A percentile compares a stretch with the other conserved stretches of the same genome.
Conservation (phyloP, 371 early-diverging fungal genomes). For the Dentiscutata heterogama region DNA sequence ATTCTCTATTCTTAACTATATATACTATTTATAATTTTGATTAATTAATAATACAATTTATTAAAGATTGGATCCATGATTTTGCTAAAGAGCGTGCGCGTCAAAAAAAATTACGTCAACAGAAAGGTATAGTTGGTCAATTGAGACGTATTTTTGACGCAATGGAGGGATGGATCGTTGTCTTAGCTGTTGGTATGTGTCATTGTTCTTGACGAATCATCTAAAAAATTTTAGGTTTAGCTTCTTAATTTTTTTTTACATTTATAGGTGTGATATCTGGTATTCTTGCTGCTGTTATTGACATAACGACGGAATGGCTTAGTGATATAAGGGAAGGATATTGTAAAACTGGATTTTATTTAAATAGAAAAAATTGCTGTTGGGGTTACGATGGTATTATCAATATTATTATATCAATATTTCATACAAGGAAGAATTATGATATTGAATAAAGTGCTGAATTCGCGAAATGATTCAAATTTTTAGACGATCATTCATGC, state of each 20-base stretch:
- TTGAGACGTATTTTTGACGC: constrained; percentile 77
- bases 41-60: neutral
- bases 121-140: constrained; percentile 66
- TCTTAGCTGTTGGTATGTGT: constrained; percentile 68
- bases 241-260: neutral
- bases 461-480: neutral
- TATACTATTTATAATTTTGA: neutral
- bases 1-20: neutral
- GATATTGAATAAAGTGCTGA: neutral
- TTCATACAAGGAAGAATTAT: neutral
- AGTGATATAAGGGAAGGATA: constrained; percentile 86
- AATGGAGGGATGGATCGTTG: constrained; percentile 89
- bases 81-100: constrained; percentile 89
- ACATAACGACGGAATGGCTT: constrained; percentile 83
- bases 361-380: constrained; percentile 93
- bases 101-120: constrained; percentile 68
- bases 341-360: constrained; percentile 85
- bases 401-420: constrained; percentile 41
- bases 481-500: constrained; percentile 51
- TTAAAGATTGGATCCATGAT: constrained; percentile 93
- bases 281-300: constrained; percentile 85
- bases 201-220: neutral
- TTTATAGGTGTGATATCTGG: constrained; percentile 72
- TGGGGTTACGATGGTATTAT: constrained; percentile 62
- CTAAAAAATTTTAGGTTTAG: neutral